Conservation (phyloP, 2,329 filamentous ascomycete genomes). For the Talaromyces funiculosus region DNA sequence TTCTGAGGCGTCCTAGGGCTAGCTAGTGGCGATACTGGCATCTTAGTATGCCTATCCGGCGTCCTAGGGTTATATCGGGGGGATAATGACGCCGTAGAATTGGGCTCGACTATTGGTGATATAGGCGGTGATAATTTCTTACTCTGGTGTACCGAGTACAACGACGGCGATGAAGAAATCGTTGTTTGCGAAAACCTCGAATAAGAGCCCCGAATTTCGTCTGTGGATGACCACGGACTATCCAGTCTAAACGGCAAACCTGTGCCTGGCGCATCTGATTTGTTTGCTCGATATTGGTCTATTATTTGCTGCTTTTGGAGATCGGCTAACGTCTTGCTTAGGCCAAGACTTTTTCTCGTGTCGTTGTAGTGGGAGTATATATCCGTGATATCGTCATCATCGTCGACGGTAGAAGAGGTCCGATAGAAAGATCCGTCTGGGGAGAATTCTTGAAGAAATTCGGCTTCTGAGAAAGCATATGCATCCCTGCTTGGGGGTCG, state of each 20-base stretch:
- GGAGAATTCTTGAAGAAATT: background rate
- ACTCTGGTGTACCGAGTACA: background rate
- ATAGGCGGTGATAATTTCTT: background rate
- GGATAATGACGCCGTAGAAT: no score
- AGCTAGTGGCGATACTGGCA: background rate
- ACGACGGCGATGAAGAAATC: background rate
- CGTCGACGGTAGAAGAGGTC: background rate
- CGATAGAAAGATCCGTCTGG: background rate
- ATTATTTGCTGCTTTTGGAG: background rate
- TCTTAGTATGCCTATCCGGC: background rate
- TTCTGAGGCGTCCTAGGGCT: background rate
- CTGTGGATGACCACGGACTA: background rate
- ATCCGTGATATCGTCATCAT: background rate
- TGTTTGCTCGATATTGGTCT: background rate
- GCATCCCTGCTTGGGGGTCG: background rate
- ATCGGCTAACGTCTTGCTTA: background rate
- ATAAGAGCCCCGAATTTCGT: background rate
- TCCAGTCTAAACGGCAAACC: background rate
- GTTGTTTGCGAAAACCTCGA: background rate
- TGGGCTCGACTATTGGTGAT: background rate
- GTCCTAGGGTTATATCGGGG: no score
- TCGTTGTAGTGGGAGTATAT: background rate
- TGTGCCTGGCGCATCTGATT: no score
- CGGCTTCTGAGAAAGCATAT: background rate
- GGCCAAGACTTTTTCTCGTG: background rate